Evolutionary conservation across 2,329 filamentous ascomycete genomes (phyloP).

Genomic region (Penicillium sp.): DNA sequence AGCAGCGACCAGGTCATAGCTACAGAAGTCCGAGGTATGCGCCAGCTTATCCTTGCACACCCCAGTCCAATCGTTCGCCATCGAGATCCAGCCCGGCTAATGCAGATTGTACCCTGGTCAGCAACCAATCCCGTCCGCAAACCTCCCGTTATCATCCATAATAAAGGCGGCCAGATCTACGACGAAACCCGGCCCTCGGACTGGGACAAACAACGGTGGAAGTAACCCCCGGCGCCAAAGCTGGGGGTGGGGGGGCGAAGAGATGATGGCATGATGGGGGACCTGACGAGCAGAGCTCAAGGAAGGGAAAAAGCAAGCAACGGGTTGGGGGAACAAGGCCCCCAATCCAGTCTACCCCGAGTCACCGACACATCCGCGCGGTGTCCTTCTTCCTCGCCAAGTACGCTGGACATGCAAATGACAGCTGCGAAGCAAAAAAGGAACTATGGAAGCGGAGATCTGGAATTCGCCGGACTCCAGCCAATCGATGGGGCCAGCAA

Average conservation of each 20-base stretch:
- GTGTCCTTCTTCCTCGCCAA: neutral
- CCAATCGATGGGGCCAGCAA: slow-evolving; percentile 15
- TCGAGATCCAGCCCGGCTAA: slow-evolving; percentile 30
- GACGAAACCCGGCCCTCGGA: slow-evolving; percentile 41
- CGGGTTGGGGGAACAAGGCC: neutral
- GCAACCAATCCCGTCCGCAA: slow-evolving; percentile 35
- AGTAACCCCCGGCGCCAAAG: slow-evolving; percentile 26
- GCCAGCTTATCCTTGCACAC: neutral
- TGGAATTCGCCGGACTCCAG: slow-evolving; percentile 17
- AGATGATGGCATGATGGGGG: neutral
- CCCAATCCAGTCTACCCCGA: neutral
- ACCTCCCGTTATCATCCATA: slow-evolving; percentile 38
- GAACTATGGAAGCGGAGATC: neutral
- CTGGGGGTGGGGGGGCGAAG: neutral
- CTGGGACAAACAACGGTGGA: slow-evolving; percentile 44
- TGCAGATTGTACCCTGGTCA: slow-evolving; percentile 16
- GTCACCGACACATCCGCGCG: slow-evolving; percentile 18
- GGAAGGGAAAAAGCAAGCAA: neutral
- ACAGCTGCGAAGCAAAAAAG: neutral
- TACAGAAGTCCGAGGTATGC: slow-evolving; percentile 35
- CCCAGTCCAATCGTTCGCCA: slow-evolving; percentile 24
- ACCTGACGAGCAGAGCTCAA: neutral
- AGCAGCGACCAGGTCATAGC: slow-evolving; percentile 31
- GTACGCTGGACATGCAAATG: neutral
- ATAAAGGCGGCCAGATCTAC: slow-evolving; percentile 40